Evolutionary conservation across 148 eudicot genomes (phyloP).

Genomic region (Amaranthus cruentus): DNA sequence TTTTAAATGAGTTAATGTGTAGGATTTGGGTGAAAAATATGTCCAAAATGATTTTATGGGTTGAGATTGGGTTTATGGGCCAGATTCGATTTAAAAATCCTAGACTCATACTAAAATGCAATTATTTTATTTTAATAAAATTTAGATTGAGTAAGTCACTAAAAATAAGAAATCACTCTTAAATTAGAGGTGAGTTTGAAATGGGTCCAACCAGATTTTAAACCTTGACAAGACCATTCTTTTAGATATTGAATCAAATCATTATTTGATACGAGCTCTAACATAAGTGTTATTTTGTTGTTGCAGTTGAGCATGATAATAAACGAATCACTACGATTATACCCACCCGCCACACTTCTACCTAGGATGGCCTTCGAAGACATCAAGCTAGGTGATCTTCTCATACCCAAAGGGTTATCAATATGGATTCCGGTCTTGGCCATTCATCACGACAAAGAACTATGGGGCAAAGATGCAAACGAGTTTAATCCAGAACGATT

Average conservation of each 20-base stretch:
- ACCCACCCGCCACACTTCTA: slow-evolving; percentile 84
- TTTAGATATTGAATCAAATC: neutral
- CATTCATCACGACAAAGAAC: slow-evolving; percentile 67
- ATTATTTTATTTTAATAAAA: no score
- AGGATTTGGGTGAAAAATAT: no score
- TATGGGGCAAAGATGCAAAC: slow-evolving; percentile 78
- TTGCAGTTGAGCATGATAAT: slow-evolving; percentile 76
- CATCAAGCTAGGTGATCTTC: slow-evolving; percentile 61
- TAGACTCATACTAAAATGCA: no score
- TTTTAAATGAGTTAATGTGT: no score
- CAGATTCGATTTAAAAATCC: no score
- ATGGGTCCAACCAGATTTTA: no score
- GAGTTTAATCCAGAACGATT: slow-evolving; percentile 79
- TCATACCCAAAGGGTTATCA: slow-evolving; percentile 79
- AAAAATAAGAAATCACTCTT: no score
- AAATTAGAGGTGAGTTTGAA: no score
- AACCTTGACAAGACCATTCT: no score
- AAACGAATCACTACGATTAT: slow-evolving; percentile 73
- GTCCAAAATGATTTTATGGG: no score
- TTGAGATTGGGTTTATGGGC: no score
- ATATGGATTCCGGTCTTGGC: slow-evolving; percentile 95
- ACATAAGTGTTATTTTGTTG: neutral
- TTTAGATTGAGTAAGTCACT: no score
- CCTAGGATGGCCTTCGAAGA: slow-evolving; percentile 92
- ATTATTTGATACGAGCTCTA: neutral